Conservation (phyloP, 2,329 filamentous ascomycete genomes). For the Fusarium tricinctum region DNA sequence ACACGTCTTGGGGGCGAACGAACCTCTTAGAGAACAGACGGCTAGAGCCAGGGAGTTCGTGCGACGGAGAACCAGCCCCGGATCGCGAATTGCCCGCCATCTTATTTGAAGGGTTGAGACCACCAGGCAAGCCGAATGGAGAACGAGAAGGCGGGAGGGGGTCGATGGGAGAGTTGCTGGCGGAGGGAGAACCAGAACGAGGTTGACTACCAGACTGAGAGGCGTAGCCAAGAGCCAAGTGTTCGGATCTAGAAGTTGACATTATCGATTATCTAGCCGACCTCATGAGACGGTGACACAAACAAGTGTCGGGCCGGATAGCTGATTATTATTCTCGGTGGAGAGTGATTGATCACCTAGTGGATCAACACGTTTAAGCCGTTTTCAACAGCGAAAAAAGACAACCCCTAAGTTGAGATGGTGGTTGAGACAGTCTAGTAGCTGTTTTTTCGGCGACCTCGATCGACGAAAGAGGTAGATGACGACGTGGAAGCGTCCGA, state of each 20-base stretch:
- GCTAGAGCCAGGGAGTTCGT: constrained; percentile 80
- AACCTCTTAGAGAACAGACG: constrained; percentile 95
- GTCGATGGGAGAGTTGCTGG: constrained; percentile 85
- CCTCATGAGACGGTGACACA: constrained; percentile 59
- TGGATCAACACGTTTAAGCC: constrained; percentile 37
- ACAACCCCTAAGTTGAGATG: constrained; percentile 29
- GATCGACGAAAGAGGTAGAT: constrained; percentile 28
- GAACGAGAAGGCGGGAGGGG: constrained; percentile 75
- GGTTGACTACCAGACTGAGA: constrained; percentile 76
- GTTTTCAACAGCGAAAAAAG: constrained; percentile 38
- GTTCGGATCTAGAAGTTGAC: constrained; percentile 88
- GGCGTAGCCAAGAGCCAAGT: constrained; percentile 87
- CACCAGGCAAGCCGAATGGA: constrained; percentile 77
- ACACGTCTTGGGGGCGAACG: constrained; percentile 53
- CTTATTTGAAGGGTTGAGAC: constrained; percentile 70
- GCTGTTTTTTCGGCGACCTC: constrained; percentile 32
- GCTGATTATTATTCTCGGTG: constrained; percentile 48
- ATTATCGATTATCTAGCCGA: constrained; percentile 86
- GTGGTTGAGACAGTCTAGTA: constrained; percentile 30
- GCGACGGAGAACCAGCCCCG: constrained; percentile 95
- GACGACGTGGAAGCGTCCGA: constrained; percentile 40
- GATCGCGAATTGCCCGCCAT: constrained; percentile 76
- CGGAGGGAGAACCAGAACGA: constrained; percentile 83
- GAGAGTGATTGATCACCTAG: constrained; percentile 28
- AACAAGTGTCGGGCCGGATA: constrained; percentile 47